phyloP scores from a whole-genome alignment of 192 early-diverging fungal species.

The Umbelopsis vinacea region DNA sequence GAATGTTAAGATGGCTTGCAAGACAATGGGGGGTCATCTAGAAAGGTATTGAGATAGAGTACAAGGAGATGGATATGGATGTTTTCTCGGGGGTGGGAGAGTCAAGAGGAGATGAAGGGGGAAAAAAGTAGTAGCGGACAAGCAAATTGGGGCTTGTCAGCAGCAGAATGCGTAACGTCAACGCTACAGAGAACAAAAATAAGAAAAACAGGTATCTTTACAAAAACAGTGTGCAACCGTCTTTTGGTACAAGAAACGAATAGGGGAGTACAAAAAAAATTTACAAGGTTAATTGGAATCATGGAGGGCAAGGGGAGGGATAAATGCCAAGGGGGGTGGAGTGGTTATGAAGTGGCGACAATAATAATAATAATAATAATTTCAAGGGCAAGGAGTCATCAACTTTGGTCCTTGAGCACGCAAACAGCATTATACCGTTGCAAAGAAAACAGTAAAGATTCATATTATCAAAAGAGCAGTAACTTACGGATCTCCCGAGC shows the following conservation, averaged over 20 bases:
- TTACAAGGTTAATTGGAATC: neutral
- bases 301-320: constrained; percentile 7
- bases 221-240: neutral
- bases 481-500: constrained; percentile 35
- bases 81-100: constrained; percentile 8
- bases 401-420: neutral
- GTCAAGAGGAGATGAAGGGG: neutral
- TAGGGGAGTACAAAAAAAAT: neutral
- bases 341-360: neutral
- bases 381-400: constrained; percentile 14
- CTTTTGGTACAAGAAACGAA: neutral
- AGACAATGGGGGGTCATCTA: neutral
- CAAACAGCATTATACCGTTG: neutral
- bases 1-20: constrained; percentile 22
- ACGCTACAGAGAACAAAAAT: constrained; percentile 4
- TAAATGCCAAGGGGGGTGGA: neutral
- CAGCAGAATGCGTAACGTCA: neutral
- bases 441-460: constrained; percentile 4
- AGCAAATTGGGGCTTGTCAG: neutral
- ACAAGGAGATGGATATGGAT: neutral
- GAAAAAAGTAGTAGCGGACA: neutral
- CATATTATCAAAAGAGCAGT: neutral
- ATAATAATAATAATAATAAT: constrained; percentile 10
- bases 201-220: constrained; percentile 17
- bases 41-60: neutral